These are phyloP conservation scores for Rosa persica DNA, from an alignment of 306 rosid genomes.

Conservation along the genomic window DNA sequence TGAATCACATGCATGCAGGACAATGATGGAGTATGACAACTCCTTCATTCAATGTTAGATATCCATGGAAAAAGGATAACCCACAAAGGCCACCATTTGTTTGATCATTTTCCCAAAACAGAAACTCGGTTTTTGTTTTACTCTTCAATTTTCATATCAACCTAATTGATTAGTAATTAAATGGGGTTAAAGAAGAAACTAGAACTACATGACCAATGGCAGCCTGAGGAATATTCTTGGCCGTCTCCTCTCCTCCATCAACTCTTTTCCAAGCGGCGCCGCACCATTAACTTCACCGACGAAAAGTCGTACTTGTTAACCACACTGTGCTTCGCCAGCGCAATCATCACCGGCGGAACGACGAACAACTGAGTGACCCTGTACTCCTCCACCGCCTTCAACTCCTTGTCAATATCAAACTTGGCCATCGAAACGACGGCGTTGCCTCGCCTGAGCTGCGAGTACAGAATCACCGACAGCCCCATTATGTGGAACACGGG, in stretches of 20 bases:
- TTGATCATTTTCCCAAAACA: too few relatives aligned
- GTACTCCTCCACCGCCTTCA: slow-evolving; percentile 11
- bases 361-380: slow-evolving; percentile 11
- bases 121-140: too few relatives aligned
- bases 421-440: slow-evolving; percentile 5
- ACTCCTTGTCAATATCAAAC: background rate
- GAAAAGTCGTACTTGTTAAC: background rate
- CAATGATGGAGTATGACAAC: too few relatives aligned
- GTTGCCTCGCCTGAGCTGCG: slow-evolving; percentile 31
- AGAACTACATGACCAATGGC: background rate
- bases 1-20: too few relatives aligned
- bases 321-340: slow-evolving; percentile 9
- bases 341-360: slow-evolving; percentile 16
- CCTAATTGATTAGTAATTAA: too few relatives aligned
- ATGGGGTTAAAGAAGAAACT: too few relatives aligned
- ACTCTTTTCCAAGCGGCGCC: background rate
- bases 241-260: background rate
- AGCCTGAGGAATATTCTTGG: background rate
- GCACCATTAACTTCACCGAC: background rate
- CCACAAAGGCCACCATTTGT: too few relatives aligned
- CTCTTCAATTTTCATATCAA: too few relatives aligned
- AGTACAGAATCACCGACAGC: slow-evolving; percentile 23
- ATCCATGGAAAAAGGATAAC: too few relatives aligned
- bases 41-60: too few relatives aligned
- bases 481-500: slow-evolving; percentile 52